Evolutionary conservation across 2,329 filamentous ascomycete genomes (phyloP).

Genomic region (Alternaria triticina): DNA sequence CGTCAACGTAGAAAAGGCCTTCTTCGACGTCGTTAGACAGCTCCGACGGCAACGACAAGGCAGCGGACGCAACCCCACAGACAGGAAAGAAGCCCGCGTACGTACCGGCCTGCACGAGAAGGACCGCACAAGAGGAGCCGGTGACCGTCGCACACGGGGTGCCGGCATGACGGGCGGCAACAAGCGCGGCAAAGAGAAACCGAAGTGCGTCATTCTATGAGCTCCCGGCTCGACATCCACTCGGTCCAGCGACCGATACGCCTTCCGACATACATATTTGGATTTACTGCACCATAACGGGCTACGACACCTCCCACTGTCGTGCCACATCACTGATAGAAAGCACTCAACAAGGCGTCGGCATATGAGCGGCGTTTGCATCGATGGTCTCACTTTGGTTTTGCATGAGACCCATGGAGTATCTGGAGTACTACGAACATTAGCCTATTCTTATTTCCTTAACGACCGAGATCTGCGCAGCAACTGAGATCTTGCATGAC

Average conservation of each 20-base stretch:
- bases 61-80: slow-evolving; percentile 23
- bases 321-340: slow-evolving; percentile 38
- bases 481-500: slow-evolving; percentile 28
- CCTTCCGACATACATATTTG: slow-evolving; percentile 29
- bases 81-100: slow-evolving; percentile 21
- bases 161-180: slow-evolving; percentile 16
- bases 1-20: slow-evolving; percentile 97
- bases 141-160: slow-evolving; percentile 18
- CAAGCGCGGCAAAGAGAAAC: slow-evolving; percentile 34
- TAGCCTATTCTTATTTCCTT: slow-evolving; percentile 20
- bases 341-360: slow-evolving; percentile 38
- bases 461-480: slow-evolving; percentile 19
- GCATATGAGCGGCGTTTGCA: slow-evolving; percentile 49
- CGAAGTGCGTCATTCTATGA: slow-evolving; percentile 47
- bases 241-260: slow-evolving; percentile 10
- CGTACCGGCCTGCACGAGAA: slow-evolving; percentile 23
- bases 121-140: slow-evolving; percentile 22
- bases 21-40: slow-evolving; percentile 95
- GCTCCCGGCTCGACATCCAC: background rate
- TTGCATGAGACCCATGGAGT: slow-evolving; percentile 43
- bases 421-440: slow-evolving; percentile 33
- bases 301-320: slow-evolving; percentile 32
- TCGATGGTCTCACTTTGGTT: slow-evolving; percentile 35
- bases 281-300: slow-evolving; percentile 35
- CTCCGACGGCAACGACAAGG: slow-evolving; percentile 77